phyloP scores from a whole-genome alignment of 768 basidiomycete genomes.

The Amanita rimosa region DNA sequence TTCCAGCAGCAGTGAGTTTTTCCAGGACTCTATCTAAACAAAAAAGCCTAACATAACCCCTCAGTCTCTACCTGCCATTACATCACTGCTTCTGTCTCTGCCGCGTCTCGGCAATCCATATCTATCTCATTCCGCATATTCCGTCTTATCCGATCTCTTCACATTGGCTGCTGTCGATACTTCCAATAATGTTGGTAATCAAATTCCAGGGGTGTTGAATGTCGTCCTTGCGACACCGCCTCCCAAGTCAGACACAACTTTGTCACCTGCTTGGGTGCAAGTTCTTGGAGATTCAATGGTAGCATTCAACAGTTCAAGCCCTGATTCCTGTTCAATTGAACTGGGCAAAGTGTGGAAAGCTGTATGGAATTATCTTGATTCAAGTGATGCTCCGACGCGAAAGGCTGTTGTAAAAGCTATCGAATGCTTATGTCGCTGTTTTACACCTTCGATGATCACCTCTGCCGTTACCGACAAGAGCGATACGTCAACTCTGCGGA shows the following conservation, averaged over 20 bases:
- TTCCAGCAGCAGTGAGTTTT: conserved; percentile 62
- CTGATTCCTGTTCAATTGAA: conserved; percentile 39
- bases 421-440: conserved; percentile 53
- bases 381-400: conserved; percentile 45
- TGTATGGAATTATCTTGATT: conserved; percentile 71
- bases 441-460: conserved; percentile 51
- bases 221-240: conserved; percentile 64
- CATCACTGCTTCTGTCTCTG: conserved; percentile 61
- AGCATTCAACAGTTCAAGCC: conserved; percentile 42
- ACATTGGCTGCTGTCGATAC: conserved; percentile 38
- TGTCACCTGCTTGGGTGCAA: conserved; percentile 70
- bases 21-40: not conserved
- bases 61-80: conserved; percentile 64
- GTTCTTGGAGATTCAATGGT: conserved; percentile 67
- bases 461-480: conserved; percentile 37
- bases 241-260: conserved; percentile 50
- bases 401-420: conserved; percentile 57
- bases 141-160: conserved; percentile 77
- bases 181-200: conserved; percentile 34
- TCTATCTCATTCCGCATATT: conserved; percentile 80
- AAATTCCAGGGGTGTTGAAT: conserved; percentile 50
- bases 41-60: conserved; percentile 2
- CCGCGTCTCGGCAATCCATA: conserved; percentile 85
- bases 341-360: conserved; percentile 61
- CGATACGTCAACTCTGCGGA: conserved; percentile 43